These are phyloP conservation scores for Lanzia echinophila DNA, from an alignment of 2,329 filamentous ascomycete species.

Conservation along the genomic window DNA sequence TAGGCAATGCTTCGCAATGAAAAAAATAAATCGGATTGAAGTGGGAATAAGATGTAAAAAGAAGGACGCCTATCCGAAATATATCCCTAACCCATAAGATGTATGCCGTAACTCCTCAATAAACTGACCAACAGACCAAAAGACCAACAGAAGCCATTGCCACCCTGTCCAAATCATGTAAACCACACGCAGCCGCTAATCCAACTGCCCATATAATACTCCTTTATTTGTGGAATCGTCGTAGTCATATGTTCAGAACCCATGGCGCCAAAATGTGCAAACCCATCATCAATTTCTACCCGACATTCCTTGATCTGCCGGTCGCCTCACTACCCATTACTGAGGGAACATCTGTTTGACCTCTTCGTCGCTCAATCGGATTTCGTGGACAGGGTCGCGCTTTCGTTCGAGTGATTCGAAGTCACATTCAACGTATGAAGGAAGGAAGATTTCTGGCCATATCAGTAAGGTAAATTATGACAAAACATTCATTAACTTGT, in stretches of 20 bases:
- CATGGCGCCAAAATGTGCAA: conserved; percentile 21
- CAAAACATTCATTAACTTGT: conserved; percentile 19
- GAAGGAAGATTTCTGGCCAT: conserved; percentile 66
- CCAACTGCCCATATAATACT: conserved; percentile 16
- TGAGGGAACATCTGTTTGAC: conserved; percentile 60
- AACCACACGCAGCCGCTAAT: background rate
- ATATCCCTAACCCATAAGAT: conserved; percentile 1
- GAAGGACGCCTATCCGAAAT: conserved; percentile 14
- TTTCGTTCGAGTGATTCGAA: conserved; percentile 69
- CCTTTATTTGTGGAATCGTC: conserved; percentile 22
- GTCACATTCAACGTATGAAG: conserved; percentile 69
- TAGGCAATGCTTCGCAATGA: background rate
- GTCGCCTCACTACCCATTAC: conserved; percentile 37
- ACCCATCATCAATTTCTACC: conserved; percentile 10
- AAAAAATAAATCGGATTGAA: background rate
- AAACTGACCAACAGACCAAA: background rate
- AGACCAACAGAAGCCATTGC: background rate
- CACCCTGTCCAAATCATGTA: background rate
- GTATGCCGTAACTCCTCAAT: conserved; percentile 1
- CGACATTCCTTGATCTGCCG: background rate
- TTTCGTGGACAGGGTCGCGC: conserved; percentile 72
- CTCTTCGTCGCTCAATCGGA: conserved; percentile 72
- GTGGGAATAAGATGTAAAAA: conserved; percentile 5
- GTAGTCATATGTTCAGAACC: conserved; percentile 27
- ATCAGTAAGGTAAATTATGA: background rate